Conservation (phyloP, 345 rosid species). For the Lenwebbia sp. region DNA sequence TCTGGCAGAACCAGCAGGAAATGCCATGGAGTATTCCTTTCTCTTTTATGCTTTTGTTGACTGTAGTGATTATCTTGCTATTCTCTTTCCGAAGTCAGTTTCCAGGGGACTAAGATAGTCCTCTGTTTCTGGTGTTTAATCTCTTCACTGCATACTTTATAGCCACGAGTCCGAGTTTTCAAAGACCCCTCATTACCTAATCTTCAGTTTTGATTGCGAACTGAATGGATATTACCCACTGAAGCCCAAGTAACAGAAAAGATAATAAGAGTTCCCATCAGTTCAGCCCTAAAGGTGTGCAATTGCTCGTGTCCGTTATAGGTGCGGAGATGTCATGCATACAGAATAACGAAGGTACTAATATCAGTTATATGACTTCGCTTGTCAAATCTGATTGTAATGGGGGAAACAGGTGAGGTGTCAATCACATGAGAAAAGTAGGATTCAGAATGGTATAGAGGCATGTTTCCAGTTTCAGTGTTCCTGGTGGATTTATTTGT, state of each 20-base stretch:
- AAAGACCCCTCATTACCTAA: neutral
- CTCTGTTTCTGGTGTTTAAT: neutral
- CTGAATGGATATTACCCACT: neutral
- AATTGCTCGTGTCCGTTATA: neutral
- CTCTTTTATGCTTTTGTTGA: neutral
- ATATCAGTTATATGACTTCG: neutral
- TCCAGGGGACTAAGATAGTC: neutral
- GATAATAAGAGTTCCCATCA: neutral
- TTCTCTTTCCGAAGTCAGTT: neutral
- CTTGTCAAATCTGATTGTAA: neutral
- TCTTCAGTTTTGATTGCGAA: neutral
- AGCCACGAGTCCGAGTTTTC: neutral
- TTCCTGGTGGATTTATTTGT: neutral
- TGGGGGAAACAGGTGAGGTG: neutral
- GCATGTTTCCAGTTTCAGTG: neutral
- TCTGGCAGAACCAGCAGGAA: neutral
- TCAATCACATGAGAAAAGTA: neutral
- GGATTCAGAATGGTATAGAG: neutral
- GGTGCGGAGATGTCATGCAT: neutral
- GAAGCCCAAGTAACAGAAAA: neutral
- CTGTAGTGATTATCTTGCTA: neutral
- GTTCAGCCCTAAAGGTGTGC: neutral
- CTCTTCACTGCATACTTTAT: neutral
- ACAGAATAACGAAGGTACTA: neutral
- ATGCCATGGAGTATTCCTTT: neutral